Evolutionary conservation across 306 rosid species (phyloP).

Genomic region (Vigna hirtella): DNA sequence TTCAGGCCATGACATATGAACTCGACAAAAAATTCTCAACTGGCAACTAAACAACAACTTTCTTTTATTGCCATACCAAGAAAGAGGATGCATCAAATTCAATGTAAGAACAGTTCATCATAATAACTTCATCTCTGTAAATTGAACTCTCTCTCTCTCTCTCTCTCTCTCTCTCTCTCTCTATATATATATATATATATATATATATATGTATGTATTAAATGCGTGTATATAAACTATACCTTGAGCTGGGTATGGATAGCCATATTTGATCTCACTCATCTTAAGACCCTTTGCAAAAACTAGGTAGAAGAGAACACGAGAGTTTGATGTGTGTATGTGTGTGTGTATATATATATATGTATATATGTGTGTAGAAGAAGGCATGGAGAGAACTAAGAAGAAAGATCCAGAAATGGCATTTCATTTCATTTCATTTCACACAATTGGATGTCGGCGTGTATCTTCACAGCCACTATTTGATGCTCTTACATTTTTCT

Average conservation of each 20-base stretch:
- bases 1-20: conserved; percentile 15
- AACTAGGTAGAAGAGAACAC: conserved; percentile 29
- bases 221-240: no score
- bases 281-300: conserved; percentile 45
- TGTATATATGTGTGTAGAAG: background rate
- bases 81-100: background rate
- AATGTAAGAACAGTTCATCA: background rate
- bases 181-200: no score
- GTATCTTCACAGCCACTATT: conserved; percentile 36
- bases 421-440: conserved; percentile 30
- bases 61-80: background rate
- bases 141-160: no score
- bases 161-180: no score
- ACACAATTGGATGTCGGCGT: conserved; percentile 39
- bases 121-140: no score
- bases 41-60: background rate
- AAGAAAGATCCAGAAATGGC: conserved; percentile 49
- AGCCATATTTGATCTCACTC: conserved; percentile 73
- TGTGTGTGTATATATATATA: no score
- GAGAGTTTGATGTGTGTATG: background rate
- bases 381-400: conserved; percentile 44
- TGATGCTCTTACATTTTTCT: conserved; percentile 28
- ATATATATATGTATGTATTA: no score
- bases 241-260: conserved; percentile 80
- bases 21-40: conserved; percentile 14